phyloP scores from a whole-genome alignment of 768 basidiomycete species.

The Candolleomyces eurysporus region DNA sequence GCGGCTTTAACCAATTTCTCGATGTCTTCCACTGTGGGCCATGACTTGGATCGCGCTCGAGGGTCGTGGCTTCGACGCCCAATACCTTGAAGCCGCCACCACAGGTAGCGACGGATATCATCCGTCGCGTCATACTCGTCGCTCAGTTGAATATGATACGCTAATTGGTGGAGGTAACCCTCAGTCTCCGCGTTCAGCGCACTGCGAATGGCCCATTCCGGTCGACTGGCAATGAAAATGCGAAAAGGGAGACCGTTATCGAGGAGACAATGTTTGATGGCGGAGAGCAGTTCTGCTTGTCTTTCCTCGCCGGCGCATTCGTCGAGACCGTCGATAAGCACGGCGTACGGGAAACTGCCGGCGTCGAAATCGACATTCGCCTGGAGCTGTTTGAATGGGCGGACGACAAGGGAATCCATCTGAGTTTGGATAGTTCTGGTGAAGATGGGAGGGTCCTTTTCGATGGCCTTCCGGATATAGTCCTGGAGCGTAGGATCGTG shows the following conservation, averaged over 20 bases:
- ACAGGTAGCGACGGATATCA: not conserved
- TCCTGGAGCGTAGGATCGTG: not conserved
- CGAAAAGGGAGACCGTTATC: not conserved
- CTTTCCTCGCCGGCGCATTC: constrained; percentile 1
- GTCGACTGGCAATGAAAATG: not conserved
- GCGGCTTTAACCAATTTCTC: constrained; percentile 7
- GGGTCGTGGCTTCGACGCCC: not conserved
- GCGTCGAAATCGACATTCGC: not conserved
- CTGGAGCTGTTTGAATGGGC: not conserved
- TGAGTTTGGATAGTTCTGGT: not conserved
- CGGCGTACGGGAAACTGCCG: not conserved
- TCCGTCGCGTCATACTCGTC: constrained; percentile 1
- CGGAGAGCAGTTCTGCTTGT: not conserved
- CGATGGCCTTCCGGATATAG: not conserved
- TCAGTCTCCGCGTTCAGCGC: not conserved
- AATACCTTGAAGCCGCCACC: constrained; percentile 5
- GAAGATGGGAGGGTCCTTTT: not conserved
- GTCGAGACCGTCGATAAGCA: constrained; percentile 7
- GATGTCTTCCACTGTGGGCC: constrained; percentile 11
- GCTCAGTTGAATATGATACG: constrained; percentile 3
- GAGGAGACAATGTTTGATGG: not conserved
- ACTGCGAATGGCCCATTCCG: not conserved
- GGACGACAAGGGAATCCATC: not conserved
- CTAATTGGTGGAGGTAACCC: not conserved
- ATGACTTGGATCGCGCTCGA: not conserved